Evolutionary conservation across 371 early-diverging fungal species (phyloP).

Genomic region (Apophysomyces ossiformis): DNA sequence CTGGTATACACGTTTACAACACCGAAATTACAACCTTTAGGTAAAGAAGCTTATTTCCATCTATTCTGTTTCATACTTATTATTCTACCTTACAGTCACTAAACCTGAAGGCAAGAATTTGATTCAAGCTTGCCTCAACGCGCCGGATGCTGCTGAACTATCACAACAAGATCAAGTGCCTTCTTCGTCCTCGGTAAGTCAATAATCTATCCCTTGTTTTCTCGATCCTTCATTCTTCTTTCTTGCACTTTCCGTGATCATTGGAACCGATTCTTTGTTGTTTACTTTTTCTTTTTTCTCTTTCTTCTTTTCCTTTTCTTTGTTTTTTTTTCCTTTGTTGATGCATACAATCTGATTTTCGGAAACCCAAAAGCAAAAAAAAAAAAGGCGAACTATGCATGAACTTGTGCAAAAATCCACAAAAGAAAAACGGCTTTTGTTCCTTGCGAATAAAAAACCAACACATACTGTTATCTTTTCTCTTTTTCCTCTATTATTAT

Average conservation of each 20-base stretch:
- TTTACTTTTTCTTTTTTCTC: neutral
- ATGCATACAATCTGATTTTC: neutral
- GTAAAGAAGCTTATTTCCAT: neutral
- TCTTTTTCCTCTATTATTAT: neutral
- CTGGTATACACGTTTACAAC: conserved; percentile 99
- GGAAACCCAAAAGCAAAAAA: neutral
- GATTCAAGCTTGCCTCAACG: conserved; percentile 30
- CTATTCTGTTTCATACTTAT: neutral
- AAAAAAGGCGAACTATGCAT: neutral
- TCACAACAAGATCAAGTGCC: conserved; percentile 5
- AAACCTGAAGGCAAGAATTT: conserved; percentile 94
- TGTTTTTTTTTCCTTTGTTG: neutral
- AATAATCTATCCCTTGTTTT: neutral
- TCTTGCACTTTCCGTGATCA: neutral
- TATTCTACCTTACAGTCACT: conserved; percentile 68
- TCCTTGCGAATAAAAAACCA: neutral
- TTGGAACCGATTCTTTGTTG: neutral
- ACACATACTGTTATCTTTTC: neutral
- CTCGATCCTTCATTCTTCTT: neutral
- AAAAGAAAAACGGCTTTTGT: conserved; percentile 6
- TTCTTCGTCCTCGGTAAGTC: conserved; percentile 12
- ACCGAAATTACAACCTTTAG: conserved; percentile 87
- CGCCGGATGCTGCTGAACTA: conserved; percentile 6
- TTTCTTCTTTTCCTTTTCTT: neutral
- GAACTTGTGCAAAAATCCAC: neutral